Evolutionary conservation across 129 eudicot species (phyloP).

Genomic region (Saussurea involucrata): DNA sequence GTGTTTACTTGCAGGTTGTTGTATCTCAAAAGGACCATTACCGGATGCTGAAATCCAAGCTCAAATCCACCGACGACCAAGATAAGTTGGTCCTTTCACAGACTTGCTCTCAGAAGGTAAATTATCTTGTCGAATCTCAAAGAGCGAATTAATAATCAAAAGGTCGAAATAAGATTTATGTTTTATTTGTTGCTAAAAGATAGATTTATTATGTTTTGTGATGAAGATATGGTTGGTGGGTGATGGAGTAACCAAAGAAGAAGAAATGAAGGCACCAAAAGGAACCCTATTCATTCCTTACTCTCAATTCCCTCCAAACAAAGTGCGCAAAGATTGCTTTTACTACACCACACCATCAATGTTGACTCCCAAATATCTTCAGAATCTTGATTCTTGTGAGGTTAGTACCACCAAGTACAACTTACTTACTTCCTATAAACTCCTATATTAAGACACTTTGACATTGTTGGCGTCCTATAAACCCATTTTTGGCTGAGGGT

Average conservation of each 20-base stretch:
- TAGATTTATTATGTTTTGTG: slow-evolving; percentile 4
- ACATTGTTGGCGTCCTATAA: too few relatives aligned
- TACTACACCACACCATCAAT: slow-evolving; percentile 83
- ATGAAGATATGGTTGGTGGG: slow-evolving; percentile 82
- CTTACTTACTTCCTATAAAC: neutral
- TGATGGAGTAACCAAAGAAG: slow-evolving; percentile 54
- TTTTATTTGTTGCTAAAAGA: neutral
- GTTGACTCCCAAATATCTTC: slow-evolving; percentile 60
- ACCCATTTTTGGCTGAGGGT: too few relatives aligned
- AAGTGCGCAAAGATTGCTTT: slow-evolving; percentile 60
- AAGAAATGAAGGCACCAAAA: slow-evolving; percentile 64
- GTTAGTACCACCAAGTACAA: slow-evolving; percentile 32
- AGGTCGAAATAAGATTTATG: too few relatives aligned
- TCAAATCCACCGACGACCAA: slow-evolving; percentile 20
- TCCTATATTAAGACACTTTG: too few relatives aligned
- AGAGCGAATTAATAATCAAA: too few relatives aligned
- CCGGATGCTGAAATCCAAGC: slow-evolving; percentile 39
- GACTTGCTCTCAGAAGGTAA: slow-evolving; percentile 38
- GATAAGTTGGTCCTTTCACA: slow-evolving; percentile 37
- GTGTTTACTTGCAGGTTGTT: slow-evolving; percentile 27
- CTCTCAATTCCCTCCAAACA: slow-evolving; percentile 73
- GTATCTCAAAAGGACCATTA: slow-evolving; percentile 40
- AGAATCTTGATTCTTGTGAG: slow-evolving; percentile 87
- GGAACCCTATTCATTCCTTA: slow-evolving; percentile 79
- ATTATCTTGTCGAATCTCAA: too few relatives aligned